Evolutionary conservation across 208 protist genomes (phyloP), one percentile per base, ranked within the genome.

Genomic region (Acanthamoeba polyphaga): DNA sequence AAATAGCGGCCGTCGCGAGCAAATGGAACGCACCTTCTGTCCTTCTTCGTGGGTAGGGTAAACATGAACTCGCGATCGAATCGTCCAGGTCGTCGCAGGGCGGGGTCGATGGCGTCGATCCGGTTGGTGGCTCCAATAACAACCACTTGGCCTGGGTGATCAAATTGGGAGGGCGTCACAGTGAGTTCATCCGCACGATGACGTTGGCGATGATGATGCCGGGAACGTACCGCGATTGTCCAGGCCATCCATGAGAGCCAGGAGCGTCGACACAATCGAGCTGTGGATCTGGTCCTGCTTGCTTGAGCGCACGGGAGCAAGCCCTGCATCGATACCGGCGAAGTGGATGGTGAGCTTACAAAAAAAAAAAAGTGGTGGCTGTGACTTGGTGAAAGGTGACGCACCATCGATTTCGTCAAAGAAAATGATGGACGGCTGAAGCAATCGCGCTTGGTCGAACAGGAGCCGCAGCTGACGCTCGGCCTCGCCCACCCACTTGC

Each of bases 381-480:
- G 17, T 24, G 17, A 13, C 0, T 0, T 17, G 13, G 55, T 24
- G 1, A 60, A 24, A 24, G 15, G 19, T 3, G 19, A 60, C 55
- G 17, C 64, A 88, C 95, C 88, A 62, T 99, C 98, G 60, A 99
- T 97, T 96, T 99, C 98, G 93, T 99, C 98, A 96, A 99, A 99
- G 95, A 99, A 99, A 10, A 99, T 99, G 62, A 99, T 98, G n/a
- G 98, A 96, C 17, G 98, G 98, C 89, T 97, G 96, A 51, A 96
- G 19, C n/a, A 88, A 32, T 13, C 97, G 87, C 0, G 98, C 98
- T 53, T 97, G 92, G 13, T 98, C 97, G 89, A 99, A 99, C 10
- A 99, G 93, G 8, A 98, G 92, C 46, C 97, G 84, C 32, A 99
- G 93, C 88, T 98, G 95, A 46, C 97, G 85, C 93, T 99, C 98